Base-by-base conservation (phyloP, 441 rosid species). In the Cnidoscolus chayamansa region DNA sequence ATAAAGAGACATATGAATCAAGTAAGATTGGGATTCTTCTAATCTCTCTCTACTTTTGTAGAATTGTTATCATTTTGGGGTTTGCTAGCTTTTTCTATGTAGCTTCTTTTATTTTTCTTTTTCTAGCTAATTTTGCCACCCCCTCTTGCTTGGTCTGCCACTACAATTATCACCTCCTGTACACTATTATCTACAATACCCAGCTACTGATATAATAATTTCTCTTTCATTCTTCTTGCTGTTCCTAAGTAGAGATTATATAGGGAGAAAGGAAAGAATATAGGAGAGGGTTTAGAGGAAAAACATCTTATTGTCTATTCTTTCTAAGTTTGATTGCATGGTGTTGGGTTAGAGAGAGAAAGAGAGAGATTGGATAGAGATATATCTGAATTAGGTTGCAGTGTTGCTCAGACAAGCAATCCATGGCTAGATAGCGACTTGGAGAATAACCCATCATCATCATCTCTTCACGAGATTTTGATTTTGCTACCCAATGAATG, bases 391-490 rank as follows among this genome's bases (percentile, higher is more conserved):
- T 76, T 81, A 43, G 59, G 62, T 74, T 66, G 74, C 83, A 84
- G 85, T 74, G 65, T 76, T 82, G 73, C 80, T 77, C 84, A 82
- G 85, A 81, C 73, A 78, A 82, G 83, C 78, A 77, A 87, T 84
- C 87, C 88, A 82, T 78, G 80, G 77, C 71, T 65, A 76, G 91
- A 86, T 76, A 88, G 91, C 66, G 94, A 88, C 89, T 80, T 81
- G 78, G 81, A 88, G 94, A 89, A 84, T 86, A 89, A 87, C 81
- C 85, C 87, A 82, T 85, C 90, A 82, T 85, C 85, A 76, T 78
- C 82, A 65, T 62, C 75, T 79, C 88, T 79, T 83, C 91, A 83
- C 83, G 87, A 86, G 86, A 83, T 76, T 76, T 82, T 72, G 58
- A 68, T 86, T 84, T 85, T 77, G 80, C 83, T 76, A 74, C 80